These are phyloP conservation scores for Colletotrichum spinosum DNA, from an alignment of 2,329 filamentous ascomycete species.

Conservation along the genomic window DNA sequence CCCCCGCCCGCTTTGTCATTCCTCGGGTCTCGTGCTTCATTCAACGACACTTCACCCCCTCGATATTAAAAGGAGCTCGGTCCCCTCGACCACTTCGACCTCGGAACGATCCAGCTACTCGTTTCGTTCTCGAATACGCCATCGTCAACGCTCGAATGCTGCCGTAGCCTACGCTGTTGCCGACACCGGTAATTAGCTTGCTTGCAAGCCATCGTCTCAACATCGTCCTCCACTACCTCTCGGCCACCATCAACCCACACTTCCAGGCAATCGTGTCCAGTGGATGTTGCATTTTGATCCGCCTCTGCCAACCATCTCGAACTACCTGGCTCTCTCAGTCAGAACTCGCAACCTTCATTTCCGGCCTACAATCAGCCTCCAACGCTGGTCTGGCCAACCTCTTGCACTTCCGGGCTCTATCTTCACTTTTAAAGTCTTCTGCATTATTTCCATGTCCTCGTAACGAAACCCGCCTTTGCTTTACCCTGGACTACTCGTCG, in stretches of 20 bases:
- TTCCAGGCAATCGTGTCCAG: slow-evolving; percentile 18
- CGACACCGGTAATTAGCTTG: slow-evolving; percentile 39
- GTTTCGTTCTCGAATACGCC: slow-evolving; percentile 14
- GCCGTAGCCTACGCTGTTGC: slow-evolving; percentile 30
- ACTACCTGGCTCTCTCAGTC: slow-evolving; percentile 36
- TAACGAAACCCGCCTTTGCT: slow-evolving; percentile 55
- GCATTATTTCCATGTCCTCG: slow-evolving; percentile 52
- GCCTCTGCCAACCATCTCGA: not conserved
- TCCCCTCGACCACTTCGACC: not conserved
- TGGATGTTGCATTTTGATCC: slow-evolving; percentile 19
- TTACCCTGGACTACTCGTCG: slow-evolving; percentile 18
- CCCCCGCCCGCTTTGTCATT: slow-evolving; percentile 21
- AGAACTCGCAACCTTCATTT: slow-evolving; percentile 43
- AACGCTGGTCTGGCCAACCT: slow-evolving; percentile 21
- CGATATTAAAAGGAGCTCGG: slow-evolving; percentile 12
- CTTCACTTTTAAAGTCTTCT: slow-evolving; percentile 26
- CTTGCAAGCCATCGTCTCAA: slow-evolving; percentile 37
- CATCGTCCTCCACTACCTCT: not conserved
- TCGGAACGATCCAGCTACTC: slow-evolving; percentile 16
- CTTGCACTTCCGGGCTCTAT: slow-evolving; percentile 22
- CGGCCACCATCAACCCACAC: slow-evolving; percentile 20
- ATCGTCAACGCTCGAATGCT: slow-evolving; percentile 37
- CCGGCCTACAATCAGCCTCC: slow-evolving; percentile 34
- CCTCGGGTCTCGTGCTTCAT: slow-evolving; percentile 13
- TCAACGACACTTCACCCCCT: slow-evolving; percentile 14